Evolutionary conservation across 2,329 filamentous ascomycete genomes (phyloP), one percentile per base, ranked within the genome.

Genomic region (Exophiala bonariae): DNA sequence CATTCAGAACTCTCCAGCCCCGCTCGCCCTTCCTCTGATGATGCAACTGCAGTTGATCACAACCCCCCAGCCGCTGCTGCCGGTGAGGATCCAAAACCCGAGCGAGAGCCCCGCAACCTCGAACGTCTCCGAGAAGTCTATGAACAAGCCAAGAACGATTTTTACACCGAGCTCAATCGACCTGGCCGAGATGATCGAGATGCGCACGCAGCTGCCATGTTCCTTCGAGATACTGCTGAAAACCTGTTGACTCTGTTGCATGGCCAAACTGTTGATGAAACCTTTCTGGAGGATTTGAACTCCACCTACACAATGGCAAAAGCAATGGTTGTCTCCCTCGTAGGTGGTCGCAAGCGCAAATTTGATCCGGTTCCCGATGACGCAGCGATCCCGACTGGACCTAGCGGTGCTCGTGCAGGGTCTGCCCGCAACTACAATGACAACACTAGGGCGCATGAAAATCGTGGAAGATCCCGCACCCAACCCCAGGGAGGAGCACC

Each of bases 221-320:
- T 71, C 40, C 64, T 74, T 19, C 66, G 70, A 3, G 70, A 73
- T 53, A 72, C 67, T 1, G 68, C 69, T 4, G 70, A 73, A 47
- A 72, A 72, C 43, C 59, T 63, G 1, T 57, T 71, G 13, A 56
- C 59, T 11, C 68, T 67, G 37, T 55, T 73, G 7, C 49, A 56
- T 19, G 43, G 58, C 8, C 51, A 42, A 23, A 41, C 54, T 14
- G 41, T 49, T 3, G 52, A 63, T 9, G 59, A 69, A 41, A 43
- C 45, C 11, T 50, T 67, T 44, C 44, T 68, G 10, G 48, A 61
- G 0, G 66, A 70, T 33, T 53, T 73, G 10, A 52, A 66, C 19
- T 46, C 57, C 3, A 62, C 63, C 3, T 67, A 67, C 23, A 51
- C 56, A 11, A 57, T 63, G 26, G 67, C 68, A 10, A 61, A 64